Base-by-base conservation (phyloP, 2,329 filamentous ascomycete genomes). In the Ophiostoma quercus region DNA sequence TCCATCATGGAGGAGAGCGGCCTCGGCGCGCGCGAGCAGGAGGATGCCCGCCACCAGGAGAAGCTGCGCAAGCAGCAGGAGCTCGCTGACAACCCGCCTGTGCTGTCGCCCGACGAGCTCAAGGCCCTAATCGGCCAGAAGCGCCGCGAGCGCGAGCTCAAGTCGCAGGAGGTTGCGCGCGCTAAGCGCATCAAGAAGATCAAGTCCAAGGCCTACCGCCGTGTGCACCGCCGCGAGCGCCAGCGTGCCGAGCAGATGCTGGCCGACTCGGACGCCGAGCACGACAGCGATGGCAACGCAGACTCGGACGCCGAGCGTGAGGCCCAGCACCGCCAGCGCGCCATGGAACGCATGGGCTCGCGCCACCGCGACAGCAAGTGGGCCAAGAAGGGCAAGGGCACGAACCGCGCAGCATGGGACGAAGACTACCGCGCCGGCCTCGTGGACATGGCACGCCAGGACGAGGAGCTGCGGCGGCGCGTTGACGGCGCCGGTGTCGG, bases 111-210 rank as follows among this genome's bases (percentile, higher is more conserved):
- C 88, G 76, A 75, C 0, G 90, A 92, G 75, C 87, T 92, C 34
- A 86, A 89, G 77, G 90, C 89, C 66, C 84, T 92, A 32, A 85
- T 89, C 70, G 88, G 89, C 66, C 88, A 94, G 76, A 85, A 94
- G 70, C 89, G 95, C 14, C 89, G 88, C 78, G 88, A 92, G 73
- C 86, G 95, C 74, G 94, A 98, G 75, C 81, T 97, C 8, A 85
- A 94, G 73, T 97, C 96, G 75, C 87, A 94, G 12, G 94, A 98
- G 79, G 90, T 96, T 76, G 89, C 93, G 62, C 90, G 93, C 70
- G 87, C 93, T 8, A 96, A 94, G 80, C 90, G 95, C 32, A 92
- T 99, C 80, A 97, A 97, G 82, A 98, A 98, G 83, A 99, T 99
- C 82, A 99, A 99, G 84, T 96, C 92, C 78, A 99, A 97, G 79